Conservation (phyloP, 176 grass and related monocot genomes). For the Zoysia japonica region DNA sequence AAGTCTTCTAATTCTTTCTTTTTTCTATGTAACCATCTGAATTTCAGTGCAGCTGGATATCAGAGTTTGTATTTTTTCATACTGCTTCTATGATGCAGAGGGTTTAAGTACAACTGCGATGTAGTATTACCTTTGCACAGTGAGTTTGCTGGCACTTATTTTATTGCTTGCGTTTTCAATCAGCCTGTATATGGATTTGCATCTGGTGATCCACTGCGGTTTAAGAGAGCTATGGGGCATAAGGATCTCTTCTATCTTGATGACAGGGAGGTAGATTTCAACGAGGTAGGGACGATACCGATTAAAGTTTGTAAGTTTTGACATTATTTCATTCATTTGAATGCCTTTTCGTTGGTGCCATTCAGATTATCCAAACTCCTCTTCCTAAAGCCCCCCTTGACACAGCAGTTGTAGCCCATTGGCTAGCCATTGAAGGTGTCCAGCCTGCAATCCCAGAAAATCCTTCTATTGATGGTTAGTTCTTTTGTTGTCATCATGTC, state of each 20-base stretch:
- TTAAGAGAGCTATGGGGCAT: slow-evolving; percentile 87
- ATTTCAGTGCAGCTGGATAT: neutral
- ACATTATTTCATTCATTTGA: slow-evolving; percentile 18
- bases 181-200: slow-evolving; percentile 97
- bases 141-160: neutral
- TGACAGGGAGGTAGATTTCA: slow-evolving; percentile 88
- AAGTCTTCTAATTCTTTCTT: neutral
- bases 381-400: slow-evolving; percentile 91
- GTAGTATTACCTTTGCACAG: neutral
- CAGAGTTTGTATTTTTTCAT: neutral
- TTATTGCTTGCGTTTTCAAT: slow-evolving; percentile 30
- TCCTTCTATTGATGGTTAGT: slow-evolving; percentile 73
- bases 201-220: slow-evolving; percentile 79
- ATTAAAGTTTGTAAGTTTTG: neutral
- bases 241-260: slow-evolving; percentile 97
- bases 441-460: slow-evolving; percentile 96
- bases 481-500: slow-evolving; percentile 13
- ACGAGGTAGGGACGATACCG: slow-evolving; percentile 56
- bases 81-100: neutral
- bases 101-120: neutral
- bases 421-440: slow-evolving; percentile 92
- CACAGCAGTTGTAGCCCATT: slow-evolving; percentile 77
- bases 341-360: slow-evolving; percentile 12
- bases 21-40: slow-evolving; percentile 12
- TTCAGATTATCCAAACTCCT: slow-evolving; percentile 75